Conservation (phyloP, 441 rosid species). For the Aleurites moluccanus region DNA sequence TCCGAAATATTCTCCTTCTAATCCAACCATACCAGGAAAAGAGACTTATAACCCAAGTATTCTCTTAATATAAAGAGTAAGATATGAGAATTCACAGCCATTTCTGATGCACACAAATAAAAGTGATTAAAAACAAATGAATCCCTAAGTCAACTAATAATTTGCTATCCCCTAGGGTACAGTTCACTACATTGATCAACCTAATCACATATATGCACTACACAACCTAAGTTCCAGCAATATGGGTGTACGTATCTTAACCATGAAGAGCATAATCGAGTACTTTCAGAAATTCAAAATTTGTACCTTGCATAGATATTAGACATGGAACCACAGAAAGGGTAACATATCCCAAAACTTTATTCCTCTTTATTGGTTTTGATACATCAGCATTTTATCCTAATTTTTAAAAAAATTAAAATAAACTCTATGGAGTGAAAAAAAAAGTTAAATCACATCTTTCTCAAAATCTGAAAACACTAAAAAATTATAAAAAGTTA, state of each 20-base stretch:
- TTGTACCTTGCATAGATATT: background rate
- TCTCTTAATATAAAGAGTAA: background rate
- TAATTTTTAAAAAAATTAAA: background rate
- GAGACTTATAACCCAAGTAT: background rate
- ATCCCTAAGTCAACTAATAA: background rate
- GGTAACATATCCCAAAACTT: background rate
- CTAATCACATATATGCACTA: background rate
- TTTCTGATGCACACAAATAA: background rate
- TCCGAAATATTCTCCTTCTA: background rate
- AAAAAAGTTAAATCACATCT: background rate
- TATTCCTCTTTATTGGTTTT: background rate
- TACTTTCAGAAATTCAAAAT: background rate
- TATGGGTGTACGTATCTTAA: background rate
- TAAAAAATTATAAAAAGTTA: background rate
- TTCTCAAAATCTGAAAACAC: background rate
- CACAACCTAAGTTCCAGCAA: background rate
- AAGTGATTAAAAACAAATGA: background rate
- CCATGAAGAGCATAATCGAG: background rate
- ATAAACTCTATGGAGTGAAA: background rate
- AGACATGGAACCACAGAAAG: background rate
- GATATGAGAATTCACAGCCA: background rate
- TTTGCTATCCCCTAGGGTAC: background rate
- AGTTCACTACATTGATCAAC: background rate
- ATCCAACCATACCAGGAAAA: background rate
- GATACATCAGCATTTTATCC: background rate